Percentiles rank a stretch among this genome's conserved stretches.
Conservation (phyloP, 176 grass and related monocot genomes). For the Alloteropsis semialata region DNA sequence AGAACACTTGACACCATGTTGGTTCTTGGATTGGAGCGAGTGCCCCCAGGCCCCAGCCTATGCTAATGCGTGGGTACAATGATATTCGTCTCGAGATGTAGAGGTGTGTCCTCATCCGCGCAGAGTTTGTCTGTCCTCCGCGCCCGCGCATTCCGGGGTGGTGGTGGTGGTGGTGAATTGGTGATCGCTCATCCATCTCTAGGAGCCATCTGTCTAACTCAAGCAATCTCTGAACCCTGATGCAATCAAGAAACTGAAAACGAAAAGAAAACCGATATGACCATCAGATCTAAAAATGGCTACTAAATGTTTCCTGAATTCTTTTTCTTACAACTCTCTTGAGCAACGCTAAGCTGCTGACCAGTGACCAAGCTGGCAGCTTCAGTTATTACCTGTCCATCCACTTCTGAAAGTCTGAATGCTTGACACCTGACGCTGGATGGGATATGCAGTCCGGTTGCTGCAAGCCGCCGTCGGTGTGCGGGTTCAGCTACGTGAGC, state of each 20-base stretch:
- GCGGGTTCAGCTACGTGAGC: constrained; percentile 73
- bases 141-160: background rate
- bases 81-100: too few relatives aligned
- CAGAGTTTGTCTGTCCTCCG: constrained; percentile 25
- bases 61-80: background rate
- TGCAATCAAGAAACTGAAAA: background rate
- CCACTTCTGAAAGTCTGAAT: background rate
- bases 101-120: background rate
- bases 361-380: background rate
- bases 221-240: background rate
- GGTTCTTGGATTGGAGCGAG: background rate
- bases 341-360: too few relatives aligned
- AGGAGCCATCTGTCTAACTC: background rate
- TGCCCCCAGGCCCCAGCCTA: too few relatives aligned
- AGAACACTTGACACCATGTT: background rate
- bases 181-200: constrained; percentile 9
- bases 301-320: background rate
- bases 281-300: background rate
- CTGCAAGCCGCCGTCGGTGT: constrained; percentile 80
- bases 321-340: background rate
- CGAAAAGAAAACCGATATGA: background rate
- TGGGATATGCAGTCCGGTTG: constrained; percentile 56
- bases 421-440: background rate
- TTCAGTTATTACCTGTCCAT: background rate
- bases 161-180: too few relatives aligned